Base-by-base conservation (phyloP, 75 land plant genomes). In the Sequoiadendron giganteum region DNA sequence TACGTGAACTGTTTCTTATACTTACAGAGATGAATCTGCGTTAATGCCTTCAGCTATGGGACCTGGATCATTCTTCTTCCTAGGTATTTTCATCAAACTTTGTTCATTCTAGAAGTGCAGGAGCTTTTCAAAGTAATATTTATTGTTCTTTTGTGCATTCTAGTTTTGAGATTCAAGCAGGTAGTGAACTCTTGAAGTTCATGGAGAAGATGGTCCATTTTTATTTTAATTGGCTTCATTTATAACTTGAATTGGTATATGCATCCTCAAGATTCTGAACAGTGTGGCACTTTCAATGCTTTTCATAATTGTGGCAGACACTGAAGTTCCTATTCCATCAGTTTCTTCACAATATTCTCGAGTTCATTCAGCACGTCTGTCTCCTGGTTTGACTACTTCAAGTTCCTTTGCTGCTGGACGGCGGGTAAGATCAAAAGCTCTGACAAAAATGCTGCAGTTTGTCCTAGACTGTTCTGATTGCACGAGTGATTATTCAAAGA, bases 281-380 rank as follows among this genome's bases (percentile, higher is more conserved):
- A 85, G 34, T 85, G 58, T 54, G 65, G 65, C 86, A 85, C 65
- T 85, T 45, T 55, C 42, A 85, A 85, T 34, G 42, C 38, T 36
- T 55, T 55, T 21, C 52, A n/a, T 32, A 54, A 38, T 55, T 85
- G 39, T 32, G 86, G 32, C 65, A 85, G 86, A 85, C 86, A 85
- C 86, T 18, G 86, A 85, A 34, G 86, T 85, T 54, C 86, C 86
- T 85, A 85, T 85, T 85, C 86, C 86, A 16, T 85, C 56, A 16
- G 42, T 85, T 52, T 52, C 65, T 85, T 56, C 86, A 36, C 86
- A n/a, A n/a, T 34, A 34, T 38, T 85, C 86, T 32, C 42, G 65
- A 85, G 86, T 85, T 55, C 86, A 85, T 49, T 56, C 58, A 21
- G 19, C 86, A 54, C 15, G 25, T 52, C 58, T 28, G 39, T 15